Evolutionary conservation across 768 basidiomycete species (phyloP), one percentile per base, ranked within the genome.

Genomic region (Boletus sp.): DNA sequence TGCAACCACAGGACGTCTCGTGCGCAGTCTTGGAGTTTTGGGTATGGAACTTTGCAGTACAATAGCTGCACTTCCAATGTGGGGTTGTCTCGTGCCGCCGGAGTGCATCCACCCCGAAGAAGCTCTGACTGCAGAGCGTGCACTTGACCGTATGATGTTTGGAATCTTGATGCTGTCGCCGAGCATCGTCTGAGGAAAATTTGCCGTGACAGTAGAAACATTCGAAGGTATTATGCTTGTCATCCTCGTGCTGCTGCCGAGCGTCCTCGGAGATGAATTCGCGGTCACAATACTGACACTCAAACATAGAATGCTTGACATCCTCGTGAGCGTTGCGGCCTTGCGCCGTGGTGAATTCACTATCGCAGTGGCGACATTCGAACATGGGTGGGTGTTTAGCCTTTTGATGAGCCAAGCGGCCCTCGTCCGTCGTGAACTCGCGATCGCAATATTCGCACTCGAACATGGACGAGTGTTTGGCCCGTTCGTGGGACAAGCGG

Each of bases 381-480:
- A 63, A 60, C 20, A 1, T 1, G 17, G 48, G 4, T 1, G 12
- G 11, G 36, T 69, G 68, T 8, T 62, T 52, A 2, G 54, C 44
- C 2, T 17, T 12, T 28, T 65, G 36, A 36, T 71, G 69, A 2
- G 50, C 7, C n/a, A 41, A 37, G 7, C 56, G 57, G 0, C 55
- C 60, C 2, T 37, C 15, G 7, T 35, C 28, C 1, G 64, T 59
- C 14, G 15, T 7, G 50, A 63, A 64, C 1, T 42, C 32, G 6
- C 48, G 47, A 5, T 59, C 42, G 15, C 69, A 69, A 33, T 62
- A 39, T 17, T n/a, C 11, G 24, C 60, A 68, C 29, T 50, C 40
- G 50, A 62, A 62, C n/a, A 1, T 1, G 11, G 52, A 6, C 1
- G 12, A 11, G 42, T 69, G 68, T 14, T 60, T 52, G 6, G 54